Evolutionary conservation across 2,329 filamentous ascomycete species (phyloP).

Genomic region (Knufia petricola): DNA sequence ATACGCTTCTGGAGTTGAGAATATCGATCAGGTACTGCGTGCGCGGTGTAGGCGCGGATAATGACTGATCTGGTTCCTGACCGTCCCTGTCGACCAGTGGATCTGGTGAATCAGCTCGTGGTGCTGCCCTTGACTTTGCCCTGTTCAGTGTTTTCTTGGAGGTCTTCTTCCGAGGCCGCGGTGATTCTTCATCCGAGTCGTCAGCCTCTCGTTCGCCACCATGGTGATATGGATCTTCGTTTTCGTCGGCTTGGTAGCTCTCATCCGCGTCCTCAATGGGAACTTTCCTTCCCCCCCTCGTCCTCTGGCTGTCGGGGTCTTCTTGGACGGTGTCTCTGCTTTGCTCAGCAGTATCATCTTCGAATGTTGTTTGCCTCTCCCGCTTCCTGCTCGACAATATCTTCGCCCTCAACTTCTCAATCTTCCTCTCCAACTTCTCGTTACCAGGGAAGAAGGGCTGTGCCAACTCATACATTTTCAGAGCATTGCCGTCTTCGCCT

Average conservation of each 20-base stretch:
- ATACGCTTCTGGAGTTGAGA: conserved; percentile 38
- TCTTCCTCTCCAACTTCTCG: conserved; percentile 57
- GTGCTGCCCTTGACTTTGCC: background rate
- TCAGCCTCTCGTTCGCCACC: conserved; percentile 26
- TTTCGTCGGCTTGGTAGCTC: conserved; percentile 24
- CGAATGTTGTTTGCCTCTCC: conserved; percentile 29
- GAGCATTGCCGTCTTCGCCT: conserved; percentile 65
- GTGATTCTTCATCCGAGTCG: conserved; percentile 27
- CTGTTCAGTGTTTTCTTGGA: conserved; percentile 23
- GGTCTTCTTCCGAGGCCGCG: conserved; percentile 23
- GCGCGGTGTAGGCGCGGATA: conserved; percentile 30
- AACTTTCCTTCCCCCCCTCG: conserved; percentile 11
- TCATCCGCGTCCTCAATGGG: conserved; percentile 8
- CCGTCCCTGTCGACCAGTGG: conserved; percentile 14
- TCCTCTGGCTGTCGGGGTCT: background rate
- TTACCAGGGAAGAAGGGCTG: conserved; percentile 79
- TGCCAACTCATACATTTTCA: conserved; percentile 80
- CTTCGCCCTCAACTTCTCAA: conserved; percentile 44
- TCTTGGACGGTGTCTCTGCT: background rate
- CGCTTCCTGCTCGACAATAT: conserved; percentile 29
- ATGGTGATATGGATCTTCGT: conserved; percentile 24
- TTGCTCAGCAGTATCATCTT: conserved; percentile 6
- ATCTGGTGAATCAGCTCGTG: conserved; percentile 17
- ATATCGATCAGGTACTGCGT: conserved; percentile 36
- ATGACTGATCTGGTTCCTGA: conserved; percentile 10